phyloP scores from a whole-genome alignment of 768 basidiomycete genomes.

The Albatrellus ellisii region DNA sequence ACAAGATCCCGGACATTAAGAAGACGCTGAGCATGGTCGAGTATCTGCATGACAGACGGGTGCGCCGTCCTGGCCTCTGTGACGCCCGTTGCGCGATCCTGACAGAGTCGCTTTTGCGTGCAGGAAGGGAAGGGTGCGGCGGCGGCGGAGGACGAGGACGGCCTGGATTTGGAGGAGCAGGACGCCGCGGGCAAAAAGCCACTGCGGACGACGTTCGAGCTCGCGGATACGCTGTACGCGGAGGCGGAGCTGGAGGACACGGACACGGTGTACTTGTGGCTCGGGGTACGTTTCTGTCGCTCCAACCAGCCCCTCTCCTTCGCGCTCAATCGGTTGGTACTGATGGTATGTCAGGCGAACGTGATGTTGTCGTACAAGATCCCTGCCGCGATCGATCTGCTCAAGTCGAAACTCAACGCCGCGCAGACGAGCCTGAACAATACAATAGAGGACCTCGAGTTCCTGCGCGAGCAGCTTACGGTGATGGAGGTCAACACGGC shows the following conservation, averaged over 20 bases:
- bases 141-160: conserved; percentile 26
- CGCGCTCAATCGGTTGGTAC: not conserved
- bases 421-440: conserved; percentile 57
- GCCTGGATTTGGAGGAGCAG: conserved; percentile 35
- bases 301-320: conserved; percentile 1
- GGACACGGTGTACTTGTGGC: conserved; percentile 89
- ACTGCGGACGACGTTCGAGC: conserved; percentile 79
- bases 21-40: conserved; percentile 89
- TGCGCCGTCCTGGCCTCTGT: conserved; percentile 31
- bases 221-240: conserved; percentile 91
- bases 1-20: conserved; percentile 93
- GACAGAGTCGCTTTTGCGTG: conserved; percentile 4
- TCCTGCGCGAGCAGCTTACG: conserved; percentile 87
- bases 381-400: conserved; percentile 57
- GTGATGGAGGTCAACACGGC: conserved; percentile 96
- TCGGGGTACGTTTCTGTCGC: conserved; percentile 53
- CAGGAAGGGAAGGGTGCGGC: conserved; percentile 50
- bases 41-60: conserved; percentile 59
- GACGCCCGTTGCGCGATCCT: not conserved
- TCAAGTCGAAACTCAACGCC: conserved; percentile 58
- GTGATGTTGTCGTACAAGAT: conserved; percentile 95
- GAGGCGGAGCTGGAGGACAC: conserved; percentile 82
- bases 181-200: conserved; percentile 32
- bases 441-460: conserved; percentile 82
- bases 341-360: conserved; percentile 54